Conservation (phyloP, 352 stramenopile species). For the Poterioochromonas sp. region DNA sequence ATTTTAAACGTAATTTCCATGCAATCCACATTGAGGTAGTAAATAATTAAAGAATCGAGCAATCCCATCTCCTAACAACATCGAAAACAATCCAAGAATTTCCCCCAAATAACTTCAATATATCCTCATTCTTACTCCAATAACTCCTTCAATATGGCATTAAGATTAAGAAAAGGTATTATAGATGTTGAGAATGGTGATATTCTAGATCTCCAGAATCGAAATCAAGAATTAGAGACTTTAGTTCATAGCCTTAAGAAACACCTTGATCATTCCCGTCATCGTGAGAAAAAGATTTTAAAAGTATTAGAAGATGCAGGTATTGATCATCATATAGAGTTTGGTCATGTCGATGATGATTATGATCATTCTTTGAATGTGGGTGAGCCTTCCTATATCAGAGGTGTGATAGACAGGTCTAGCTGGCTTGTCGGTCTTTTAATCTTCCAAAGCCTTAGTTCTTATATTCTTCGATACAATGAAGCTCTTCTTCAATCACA, state of each 20-base stretch:
- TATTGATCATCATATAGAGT: neutral
- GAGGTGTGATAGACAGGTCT: conserved; percentile 41
- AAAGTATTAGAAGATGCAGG: neutral
- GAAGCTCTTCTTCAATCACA: conserved; percentile 52
- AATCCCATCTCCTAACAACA: too few relatives aligned
- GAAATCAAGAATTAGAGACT: neutral
- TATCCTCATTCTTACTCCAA: too few relatives aligned
- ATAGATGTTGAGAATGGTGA: too few relatives aligned
- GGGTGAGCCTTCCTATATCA: neutral
- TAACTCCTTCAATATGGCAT: too few relatives aligned
- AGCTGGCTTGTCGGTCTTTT: conserved; percentile 57
- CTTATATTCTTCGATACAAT: conserved; percentile 55
- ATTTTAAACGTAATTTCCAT: too few relatives aligned
- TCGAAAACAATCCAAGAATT: too few relatives aligned
- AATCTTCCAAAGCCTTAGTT: conserved; percentile 52
- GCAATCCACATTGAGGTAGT: too few relatives aligned
- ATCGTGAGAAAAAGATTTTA: neutral
- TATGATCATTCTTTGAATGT: neutral
- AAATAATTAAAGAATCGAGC: too few relatives aligned
- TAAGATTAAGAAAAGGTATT: too few relatives aligned
- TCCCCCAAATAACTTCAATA: too few relatives aligned
- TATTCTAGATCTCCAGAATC: neutral
- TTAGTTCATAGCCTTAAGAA: neutral
- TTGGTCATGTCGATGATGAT: neutral
- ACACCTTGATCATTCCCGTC: neutral